Evolutionary conservation across 495 filamentous ascomycete species (phyloP), one percentile per base, ranked within the genome.

Genomic region (Astrothelium macrocarpum): DNA sequence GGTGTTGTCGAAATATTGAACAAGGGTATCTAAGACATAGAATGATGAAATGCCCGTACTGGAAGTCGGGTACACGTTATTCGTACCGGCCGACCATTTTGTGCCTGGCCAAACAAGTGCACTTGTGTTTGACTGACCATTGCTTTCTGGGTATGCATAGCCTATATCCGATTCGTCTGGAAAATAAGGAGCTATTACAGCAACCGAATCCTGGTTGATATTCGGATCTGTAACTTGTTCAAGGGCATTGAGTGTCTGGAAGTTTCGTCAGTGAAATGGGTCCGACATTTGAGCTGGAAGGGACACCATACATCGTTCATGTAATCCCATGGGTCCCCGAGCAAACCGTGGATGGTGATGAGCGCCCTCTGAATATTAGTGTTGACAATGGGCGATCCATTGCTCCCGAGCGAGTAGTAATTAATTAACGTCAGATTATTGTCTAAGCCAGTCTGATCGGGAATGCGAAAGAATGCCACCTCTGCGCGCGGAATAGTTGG

Each of bases 401-500:
- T 45, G 2, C 9, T 20, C 14, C 56, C 39, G 25, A 45, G 59
- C 39, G 62, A 61, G 49, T 56, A 53, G 56, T 69, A 67, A 61
- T 69, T 69, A 65, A 69, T 69, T n/a, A 69, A 42, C 7, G 67
- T 69, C 9, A 66, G 62, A 34, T 69, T 66, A 61, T 64, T 66
- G 63, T 62, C 49, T 56, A 5, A 5, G 46, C 53, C 56, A 11
- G 43, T 31, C 2, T 45, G 32, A 29, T 67, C 65, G 2, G 56
- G 26, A 45, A 66, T 64, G 23, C 59, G 56, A 43, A 63, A 69
- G 61, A 59, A 69, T 2, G 67, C 46, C 20, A 70, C 53, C 59
- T 70, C 67, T 36, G 32, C 32, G 11, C 65, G 62, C 10, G 62
- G 56, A n/a, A 69, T 31, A 12, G 34, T 56, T 10, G 67, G 67